phyloP scores from a whole-genome alignment of 1,284 basidiomycete genomes.

The Termitomyces sp. region DNA sequence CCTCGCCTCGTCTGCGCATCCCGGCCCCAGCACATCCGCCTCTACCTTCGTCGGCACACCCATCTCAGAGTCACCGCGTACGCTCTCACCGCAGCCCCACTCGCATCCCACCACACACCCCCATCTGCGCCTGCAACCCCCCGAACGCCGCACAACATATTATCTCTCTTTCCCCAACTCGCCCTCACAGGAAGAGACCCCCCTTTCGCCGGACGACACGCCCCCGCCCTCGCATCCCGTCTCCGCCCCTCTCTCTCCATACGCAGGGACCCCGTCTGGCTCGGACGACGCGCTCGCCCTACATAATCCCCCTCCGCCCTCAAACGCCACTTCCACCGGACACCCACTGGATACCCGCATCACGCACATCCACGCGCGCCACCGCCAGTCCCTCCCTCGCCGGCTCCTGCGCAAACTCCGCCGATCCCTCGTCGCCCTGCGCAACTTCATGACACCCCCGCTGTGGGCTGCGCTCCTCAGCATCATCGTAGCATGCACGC shows the following conservation, averaged over 20 bases:
- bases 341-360: neutral
- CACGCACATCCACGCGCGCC: neutral
- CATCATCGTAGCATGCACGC: conserved; percentile 77
- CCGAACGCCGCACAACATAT: conserved; percentile 33
- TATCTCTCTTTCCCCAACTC: conserved; percentile 68
- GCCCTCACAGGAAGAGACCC: conserved; percentile 37
- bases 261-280: neutral
- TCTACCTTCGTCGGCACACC: conserved; percentile 14
- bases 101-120: neutral
- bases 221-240: neutral
- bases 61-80: conserved; percentile 1
- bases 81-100: neutral
- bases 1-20: conserved; percentile 17
- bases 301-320: no score
- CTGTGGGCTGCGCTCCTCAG: conserved; percentile 79
- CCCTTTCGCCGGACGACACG: conserved; percentile 18
- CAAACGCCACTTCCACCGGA: neutral
- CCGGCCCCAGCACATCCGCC: conserved; percentile 14
- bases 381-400: neutral
- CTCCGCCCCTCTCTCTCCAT: neutral
- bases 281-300: neutral
- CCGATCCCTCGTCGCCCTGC: conserved; percentile 40
- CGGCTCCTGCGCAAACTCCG: neutral
- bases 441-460: conserved; percentile 84
- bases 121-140: conserved; percentile 7